Base-by-base conservation (phyloP, 176 grass and related monocot species). In the Luzula sylvatica region DNA sequence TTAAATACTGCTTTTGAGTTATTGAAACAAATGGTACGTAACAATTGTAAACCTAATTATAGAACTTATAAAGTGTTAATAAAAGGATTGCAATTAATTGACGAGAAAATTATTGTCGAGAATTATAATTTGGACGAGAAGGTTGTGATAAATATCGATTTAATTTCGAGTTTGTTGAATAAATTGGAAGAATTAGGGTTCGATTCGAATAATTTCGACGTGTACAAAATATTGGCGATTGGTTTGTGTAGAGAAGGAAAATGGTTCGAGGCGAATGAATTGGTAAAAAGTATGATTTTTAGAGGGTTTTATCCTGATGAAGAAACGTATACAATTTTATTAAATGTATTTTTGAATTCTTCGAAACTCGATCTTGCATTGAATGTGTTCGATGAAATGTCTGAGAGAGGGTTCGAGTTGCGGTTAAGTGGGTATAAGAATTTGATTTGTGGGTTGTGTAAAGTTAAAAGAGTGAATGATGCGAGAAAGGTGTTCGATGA, bases 391-490 rank as follows among this genome's bases (percentile, higher is more conserved):
- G 52, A 63, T 17, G 20, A 63, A 66, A 68, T 82, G 70, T 74
- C 24, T 68, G 22, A 59, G 44, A 40, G 26, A 53, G 55, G 70
- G 43, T 67, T 70, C 67, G 55, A 78, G 43, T 42, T 77, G 17
- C 54, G 20, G 40, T 65, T 82, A 61, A 39, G 15, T 67, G 44
- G 65, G 61, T 88, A 68, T 51, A 88, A 63, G 58, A 42, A 59
- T 48, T 48, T 88, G 20, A 68, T 88, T 63, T 72, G 78, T 68
- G 54, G 54, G 28, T 78, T 88, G 55, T 82, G 74, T 55, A 72
- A 78, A 58, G 35, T 68, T 56, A 22, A 69, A 24, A 78, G 74
- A 66, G 46, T 43, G 42, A 50, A 48, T 38, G 53, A 82, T 38
- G 83, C 83, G 20, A 52, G 58, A 24, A 66, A 64, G 65, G 35